phyloP scores from a whole-genome alignment of 768 basidiomycete species.

The Epithele typhae region DNA sequence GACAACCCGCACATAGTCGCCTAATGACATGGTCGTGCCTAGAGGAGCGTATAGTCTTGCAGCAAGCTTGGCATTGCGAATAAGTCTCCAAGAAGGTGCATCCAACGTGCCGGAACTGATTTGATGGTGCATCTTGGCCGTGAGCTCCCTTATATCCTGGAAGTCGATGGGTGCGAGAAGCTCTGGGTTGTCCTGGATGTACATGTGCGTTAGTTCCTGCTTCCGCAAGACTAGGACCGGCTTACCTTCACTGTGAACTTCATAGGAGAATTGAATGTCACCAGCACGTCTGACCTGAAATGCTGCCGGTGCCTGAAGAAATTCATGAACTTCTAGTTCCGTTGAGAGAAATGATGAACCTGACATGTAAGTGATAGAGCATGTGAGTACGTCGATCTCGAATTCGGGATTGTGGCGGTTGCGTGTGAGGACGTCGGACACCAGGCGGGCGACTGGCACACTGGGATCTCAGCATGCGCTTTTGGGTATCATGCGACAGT shows the following conservation, averaged over 20 bases:
- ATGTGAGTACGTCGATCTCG: slow-evolving; percentile 67
- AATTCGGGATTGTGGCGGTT: slow-evolving; percentile 67
- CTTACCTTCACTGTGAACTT: slow-evolving; percentile 60
- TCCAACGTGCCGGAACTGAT: slow-evolving; percentile 79
- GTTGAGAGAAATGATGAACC: slow-evolving; percentile 6
- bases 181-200: slow-evolving; percentile 68
- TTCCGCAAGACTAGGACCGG: background rate
- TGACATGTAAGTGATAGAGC: slow-evolving; percentile 81
- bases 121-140: slow-evolving; percentile 57
- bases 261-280: slow-evolving; percentile 74
- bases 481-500: background rate
- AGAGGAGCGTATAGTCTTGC: slow-evolving; percentile 80
- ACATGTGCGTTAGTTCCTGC: no score
- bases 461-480: no score
- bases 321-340: no score
- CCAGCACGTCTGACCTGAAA: slow-evolving; percentile 84
- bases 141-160: slow-evolving; percentile 52
- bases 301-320: slow-evolving; percentile 75
- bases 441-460: slow-evolving; percentile 65
- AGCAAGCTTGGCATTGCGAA: slow-evolving; percentile 73
- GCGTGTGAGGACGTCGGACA: slow-evolving; percentile 71
- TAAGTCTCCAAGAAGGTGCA: slow-evolving; percentile 79
- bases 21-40: slow-evolving; percentile 82
- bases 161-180: slow-evolving; percentile 66
- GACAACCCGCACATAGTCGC: slow-evolving; percentile 77